Base-by-base conservation (phyloP, 176 grass and related monocot genomes). In the Musa troglodytarum region DNA sequence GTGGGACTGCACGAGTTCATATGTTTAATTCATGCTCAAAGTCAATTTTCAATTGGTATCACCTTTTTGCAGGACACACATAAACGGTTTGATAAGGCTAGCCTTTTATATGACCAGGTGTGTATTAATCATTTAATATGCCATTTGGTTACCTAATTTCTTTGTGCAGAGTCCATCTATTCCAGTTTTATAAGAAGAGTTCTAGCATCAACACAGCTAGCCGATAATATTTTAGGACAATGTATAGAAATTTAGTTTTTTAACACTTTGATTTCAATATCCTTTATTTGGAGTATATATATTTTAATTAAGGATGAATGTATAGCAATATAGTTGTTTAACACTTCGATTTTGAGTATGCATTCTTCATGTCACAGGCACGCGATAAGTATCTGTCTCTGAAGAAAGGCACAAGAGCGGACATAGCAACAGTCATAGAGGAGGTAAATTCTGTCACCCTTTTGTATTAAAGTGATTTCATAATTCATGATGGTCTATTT, bases 31-130 rank as follows among this genome's bases (percentile, higher is more conserved):
- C 12, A 57, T 17, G n/a, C n/a, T 61, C 4, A 6, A 17, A 17
- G 57, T n/a, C 20, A 6, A 17, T 17, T 17, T n/a, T 61, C n/a
- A 61, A 20, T 61, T 61, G 34, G 71, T 70, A 53, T 53, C 22
- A 65, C 15, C 49, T 64, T 73, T 3, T 65, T 79, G 64, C 74
- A 99, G 96, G 96, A 99, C 86, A 86, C 96, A 12, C 82, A 85
- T 29, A 99, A 99, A 75, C 78, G 74, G 76, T 99, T 99, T 86
- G 96, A 99, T 59, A 99, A 99, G 79, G 96, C 96, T 84, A 94
- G 86, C 74, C 86, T 99, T 89, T 71, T 91, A n/a, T 99, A 99
- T 70, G 96, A 99, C 76, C 96, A 99, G 88, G 96, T 99, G 77
- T 75, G 77, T 61, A 17, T 43, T 43, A 43, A 43, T 43, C 6